phyloP scores from a whole-genome alignment of 331 rosid species.

The Cucumis variabilis region DNA sequence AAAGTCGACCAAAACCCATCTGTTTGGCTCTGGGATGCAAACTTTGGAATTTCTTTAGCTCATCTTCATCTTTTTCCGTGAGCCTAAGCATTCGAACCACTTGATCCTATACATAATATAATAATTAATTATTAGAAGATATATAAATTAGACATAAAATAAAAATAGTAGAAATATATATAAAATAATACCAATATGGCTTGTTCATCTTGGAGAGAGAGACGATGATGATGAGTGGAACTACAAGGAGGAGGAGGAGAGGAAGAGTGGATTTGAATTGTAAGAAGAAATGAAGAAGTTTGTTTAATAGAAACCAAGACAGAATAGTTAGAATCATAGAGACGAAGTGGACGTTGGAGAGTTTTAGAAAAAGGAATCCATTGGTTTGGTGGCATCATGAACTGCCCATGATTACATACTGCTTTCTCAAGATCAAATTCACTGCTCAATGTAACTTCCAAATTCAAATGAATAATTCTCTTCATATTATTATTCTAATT shows the following conservation, averaged over 20 bases:
- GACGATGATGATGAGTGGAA: no score
- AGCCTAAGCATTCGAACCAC: constrained; percentile 49
- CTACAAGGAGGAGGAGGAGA: no score
- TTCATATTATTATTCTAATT: neutral
- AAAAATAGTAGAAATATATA: no score
- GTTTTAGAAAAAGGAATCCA: constrained; percentile 49
- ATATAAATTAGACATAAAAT: no score
- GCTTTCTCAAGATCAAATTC: constrained; percentile 49
- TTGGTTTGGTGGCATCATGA: constrained; percentile 61
- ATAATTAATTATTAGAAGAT: no score
- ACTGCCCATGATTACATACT: constrained; percentile 54
- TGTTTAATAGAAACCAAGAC: constrained; percentile 39
- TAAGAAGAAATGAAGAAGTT: neutral
- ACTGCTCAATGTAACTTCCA: neutral
- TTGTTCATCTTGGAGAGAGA: constrained; percentile 22
- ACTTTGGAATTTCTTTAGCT: constrained; percentile 34
- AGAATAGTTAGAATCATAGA: constrained; percentile 24
- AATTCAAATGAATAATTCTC: neutral
- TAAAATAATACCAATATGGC: constrained; percentile 24
- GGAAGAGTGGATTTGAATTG: constrained; percentile 28
- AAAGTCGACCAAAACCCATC: constrained; percentile 42
- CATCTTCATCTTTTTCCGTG: constrained; percentile 32
- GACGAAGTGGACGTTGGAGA: constrained; percentile 48
- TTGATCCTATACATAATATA: constrained; percentile 25
- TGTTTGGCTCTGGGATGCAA: constrained; percentile 31